Conservation (phyloP, 495 filamentous ascomycete genomes). For the Glarea lozoyensis region DNA sequence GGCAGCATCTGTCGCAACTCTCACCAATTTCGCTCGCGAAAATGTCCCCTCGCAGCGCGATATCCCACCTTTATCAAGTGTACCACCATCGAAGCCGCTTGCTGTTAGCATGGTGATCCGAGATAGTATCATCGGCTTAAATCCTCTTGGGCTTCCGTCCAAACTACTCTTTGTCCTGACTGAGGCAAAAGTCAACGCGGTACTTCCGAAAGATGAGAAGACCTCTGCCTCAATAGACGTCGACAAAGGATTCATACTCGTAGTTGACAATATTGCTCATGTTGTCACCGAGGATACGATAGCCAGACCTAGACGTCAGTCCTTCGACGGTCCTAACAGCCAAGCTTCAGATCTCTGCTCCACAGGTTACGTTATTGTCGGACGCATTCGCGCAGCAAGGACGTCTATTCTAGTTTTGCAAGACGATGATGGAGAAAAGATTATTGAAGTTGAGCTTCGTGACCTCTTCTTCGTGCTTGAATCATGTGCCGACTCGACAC, state of each 20-base stretch:
- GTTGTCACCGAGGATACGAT: constrained; percentile 20
- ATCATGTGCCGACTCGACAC: constrained; percentile 93
- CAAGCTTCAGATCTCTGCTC: constrained; percentile 59
- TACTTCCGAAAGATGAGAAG: constrained; percentile 50
- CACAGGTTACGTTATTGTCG: constrained; percentile 74
- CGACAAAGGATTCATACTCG: constrained; percentile 69
- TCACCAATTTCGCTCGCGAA: constrained; percentile 45
- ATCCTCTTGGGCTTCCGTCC: constrained; percentile 64
- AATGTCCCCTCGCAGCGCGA: too few relatives aligned
- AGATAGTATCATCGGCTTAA: constrained; percentile 78
- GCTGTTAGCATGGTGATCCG: constrained; percentile 65
- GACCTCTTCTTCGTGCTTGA: constrained; percentile 87
- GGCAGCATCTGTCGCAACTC: constrained; percentile 67
- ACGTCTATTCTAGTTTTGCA: constrained; percentile 49
- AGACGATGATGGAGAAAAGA: constrained; percentile 44
- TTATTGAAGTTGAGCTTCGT: constrained; percentile 68
- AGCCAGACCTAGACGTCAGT: constrained; percentile 31
- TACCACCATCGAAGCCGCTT: constrained; percentile 32
- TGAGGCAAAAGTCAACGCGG: constrained; percentile 57
- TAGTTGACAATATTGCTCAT: constrained; percentile 68
- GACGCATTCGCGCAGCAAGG: constrained; percentile 72
- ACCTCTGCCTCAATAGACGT: constrained; percentile 55
- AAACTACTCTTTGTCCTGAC: constrained; percentile 73
- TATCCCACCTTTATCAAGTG: background rate
- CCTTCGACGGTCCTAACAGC: constrained; percentile 38